A percentile compares a stretch with the other conserved stretches of the same genome.
Evolutionary conservation across 805 yeast species (phyloP).

Genomic region (Kuraishia borneana): DNA sequence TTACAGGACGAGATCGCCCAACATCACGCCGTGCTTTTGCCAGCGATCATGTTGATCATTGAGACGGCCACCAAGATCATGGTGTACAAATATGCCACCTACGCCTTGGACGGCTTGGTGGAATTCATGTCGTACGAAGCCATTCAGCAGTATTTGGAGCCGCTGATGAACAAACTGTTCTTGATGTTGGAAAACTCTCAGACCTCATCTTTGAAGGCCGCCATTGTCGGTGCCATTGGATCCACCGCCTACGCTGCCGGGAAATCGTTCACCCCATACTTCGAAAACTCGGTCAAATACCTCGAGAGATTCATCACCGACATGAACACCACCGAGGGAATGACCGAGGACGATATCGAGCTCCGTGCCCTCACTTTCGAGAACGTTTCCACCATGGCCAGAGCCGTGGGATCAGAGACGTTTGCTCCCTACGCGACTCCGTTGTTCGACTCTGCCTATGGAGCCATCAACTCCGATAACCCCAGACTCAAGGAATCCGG

Average conservation of each 20-base stretch:
- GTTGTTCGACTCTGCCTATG: constrained; percentile 77
- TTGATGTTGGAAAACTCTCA: constrained; percentile 70
- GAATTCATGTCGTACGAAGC: constrained; percentile 88
- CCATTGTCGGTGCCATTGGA: constrained; percentile 90
- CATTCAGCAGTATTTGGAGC: constrained; percentile 67
- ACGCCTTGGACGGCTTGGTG: constrained; percentile 82
- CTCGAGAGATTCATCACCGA: constrained; percentile 75
- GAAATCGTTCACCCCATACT: constrained; percentile 76
- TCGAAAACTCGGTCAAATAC: constrained; percentile 66
- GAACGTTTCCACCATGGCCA: constrained; percentile 87
- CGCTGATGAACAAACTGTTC: constrained; percentile 83
- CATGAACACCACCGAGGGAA: constrained; percentile 53
- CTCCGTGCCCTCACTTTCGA: constrained; percentile 88
- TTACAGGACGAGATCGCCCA: constrained; percentile 78
- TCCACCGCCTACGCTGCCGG: constrained; percentile 96
- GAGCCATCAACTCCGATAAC: constrained; percentile 64
- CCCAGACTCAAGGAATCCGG: constrained; percentile 91
- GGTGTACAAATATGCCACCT: constrained; percentile 84
- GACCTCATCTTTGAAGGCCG: constrained; percentile 63
- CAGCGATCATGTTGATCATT: constrained; percentile 77
- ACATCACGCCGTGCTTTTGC: constrained; percentile 73
- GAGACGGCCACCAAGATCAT: constrained; percentile 75
- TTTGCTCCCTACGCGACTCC: constrained; percentile 83
- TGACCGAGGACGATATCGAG: constrained; percentile 83
- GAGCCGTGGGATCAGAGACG: constrained; percentile 89